Evolutionary conservation across 2,329 filamentous ascomycete genomes (phyloP).

Genomic region (Calonectria pseudoturangicola): DNA sequence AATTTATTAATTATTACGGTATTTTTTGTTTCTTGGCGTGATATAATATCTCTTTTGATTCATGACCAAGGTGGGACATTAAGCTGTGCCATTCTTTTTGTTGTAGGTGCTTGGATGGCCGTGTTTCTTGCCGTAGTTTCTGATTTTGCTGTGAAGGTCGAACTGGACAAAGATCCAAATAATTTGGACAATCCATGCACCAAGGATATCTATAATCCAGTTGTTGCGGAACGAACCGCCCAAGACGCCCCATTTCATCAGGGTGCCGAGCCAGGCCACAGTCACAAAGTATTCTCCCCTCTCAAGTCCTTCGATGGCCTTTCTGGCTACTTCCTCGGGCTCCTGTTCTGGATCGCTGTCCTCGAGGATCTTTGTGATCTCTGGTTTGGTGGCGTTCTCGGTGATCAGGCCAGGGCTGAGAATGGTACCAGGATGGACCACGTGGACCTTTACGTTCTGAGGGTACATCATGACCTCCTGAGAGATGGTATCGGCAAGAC

Average conservation of each 20-base stretch:
- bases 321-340: conserved; percentile 84
- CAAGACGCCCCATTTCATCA: conserved; percentile 80
- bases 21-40: conserved; percentile 36
- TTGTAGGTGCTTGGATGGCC: conserved; percentile 74
- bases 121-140: conserved; percentile 72
- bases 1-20: conserved; percentile 47
- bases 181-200: conserved; percentile 71
- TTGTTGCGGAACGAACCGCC: conserved; percentile 76
- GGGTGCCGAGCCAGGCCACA: conserved; percentile 81
- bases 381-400: conserved; percentile 88
- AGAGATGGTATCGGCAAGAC: conserved; percentile 86
- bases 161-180: conserved; percentile 75
- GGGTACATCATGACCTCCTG: conserved; percentile 93
- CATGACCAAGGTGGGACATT: neutral
- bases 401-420: conserved; percentile 82
- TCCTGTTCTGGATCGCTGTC: conserved; percentile 87
- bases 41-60: conserved; percentile 1
- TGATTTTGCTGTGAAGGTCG: conserved; percentile 75
- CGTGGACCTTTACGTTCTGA: conserved; percentile 85
- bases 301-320: conserved; percentile 84
- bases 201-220: conserved; percentile 75
- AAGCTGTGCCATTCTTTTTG: conserved; percentile 54
- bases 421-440: conserved; percentile 91
- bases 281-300: conserved; percentile 87
- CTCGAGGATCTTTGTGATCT: conserved; percentile 86